Evolutionary conservation across 306 rosid species (phyloP).

Genomic region (Potentilla sterilis): DNA sequence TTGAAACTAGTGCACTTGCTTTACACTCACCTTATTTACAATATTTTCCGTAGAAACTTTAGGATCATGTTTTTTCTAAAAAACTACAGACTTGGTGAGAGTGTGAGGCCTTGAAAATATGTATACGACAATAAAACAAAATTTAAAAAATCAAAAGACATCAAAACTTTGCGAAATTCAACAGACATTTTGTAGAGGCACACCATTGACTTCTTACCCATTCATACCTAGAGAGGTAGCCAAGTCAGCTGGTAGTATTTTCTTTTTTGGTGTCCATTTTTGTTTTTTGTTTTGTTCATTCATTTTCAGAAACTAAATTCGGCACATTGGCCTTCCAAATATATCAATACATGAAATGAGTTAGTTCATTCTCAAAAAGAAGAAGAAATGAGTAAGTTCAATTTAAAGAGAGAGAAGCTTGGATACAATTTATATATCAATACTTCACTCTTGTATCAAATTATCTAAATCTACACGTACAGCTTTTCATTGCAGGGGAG

Average conservation of each 20-base stretch:
- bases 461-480: too few species aligned
- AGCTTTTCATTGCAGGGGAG: too few species aligned
- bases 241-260: slow-evolving; percentile 26
- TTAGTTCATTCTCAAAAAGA: too few species aligned
- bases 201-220: slow-evolving; percentile 41
- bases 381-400: too few species aligned
- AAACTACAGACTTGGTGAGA: neutral
- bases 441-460: too few species aligned
- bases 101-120: neutral
- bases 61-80: neutral
- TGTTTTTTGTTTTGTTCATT: neutral
- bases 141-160: slow-evolving; percentile 7
- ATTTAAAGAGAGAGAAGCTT: too few species aligned
- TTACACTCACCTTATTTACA: slow-evolving; percentile 28
- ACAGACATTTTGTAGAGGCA: slow-evolving; percentile 26
- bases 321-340: neutral
- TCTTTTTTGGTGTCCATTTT: slow-evolving; percentile 2
- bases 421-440: too few species aligned
- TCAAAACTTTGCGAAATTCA: slow-evolving; percentile 28
- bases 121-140: slow-evolving; percentile 11
- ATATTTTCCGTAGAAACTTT: neutral
- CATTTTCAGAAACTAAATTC: neutral
- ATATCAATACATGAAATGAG: too few species aligned
- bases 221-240: slow-evolving; percentile 8
- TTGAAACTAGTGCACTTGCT: slow-evolving; percentile 34